Conservation (phyloP, 768 basidiomycete species). For the Melanogaster broomeanus region DNA sequence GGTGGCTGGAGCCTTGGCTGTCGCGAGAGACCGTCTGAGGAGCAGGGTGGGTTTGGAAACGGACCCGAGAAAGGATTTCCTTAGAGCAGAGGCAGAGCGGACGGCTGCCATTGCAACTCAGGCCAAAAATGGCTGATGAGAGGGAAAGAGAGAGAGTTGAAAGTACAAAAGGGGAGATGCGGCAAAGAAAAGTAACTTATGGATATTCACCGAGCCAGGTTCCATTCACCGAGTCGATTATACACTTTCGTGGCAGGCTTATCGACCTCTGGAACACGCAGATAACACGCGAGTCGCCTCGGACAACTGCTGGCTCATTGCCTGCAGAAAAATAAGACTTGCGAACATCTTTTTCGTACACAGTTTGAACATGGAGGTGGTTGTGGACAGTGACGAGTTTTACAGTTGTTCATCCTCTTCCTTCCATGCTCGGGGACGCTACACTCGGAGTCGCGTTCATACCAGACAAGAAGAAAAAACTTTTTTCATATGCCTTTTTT, state of each 20-base stretch:
- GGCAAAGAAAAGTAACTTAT: constrained; percentile 12
- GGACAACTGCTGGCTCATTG: not conserved
- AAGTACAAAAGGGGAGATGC: constrained; percentile 15
- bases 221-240: constrained; percentile 40
- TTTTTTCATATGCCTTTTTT: constrained; percentile 21
- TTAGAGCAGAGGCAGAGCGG: constrained; percentile 27
- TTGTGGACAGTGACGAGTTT: constrained; percentile 1
- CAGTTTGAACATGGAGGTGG: not conserved
- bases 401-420: not conserved
- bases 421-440: constrained; percentile 31
- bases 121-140: constrained; percentile 20
- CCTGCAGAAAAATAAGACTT: not conserved
- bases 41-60: constrained; percentile 19
- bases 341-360: not conserved
- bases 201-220: constrained; percentile 42
- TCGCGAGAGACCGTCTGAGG: constrained; percentile 51
- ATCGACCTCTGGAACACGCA: constrained; percentile 13
- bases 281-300: constrained; percentile 1
- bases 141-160: constrained; percentile 11
- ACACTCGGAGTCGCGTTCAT: not conserved
- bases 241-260: constrained; percentile 25
- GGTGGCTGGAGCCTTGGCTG: constrained; percentile 57
- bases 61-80: constrained; percentile 15
- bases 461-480: constrained; percentile 15
- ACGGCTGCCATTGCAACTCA: constrained; percentile 28